Base-by-base conservation (phyloP, 345 rosid species). In the Eutrema yunnanense region DNA sequence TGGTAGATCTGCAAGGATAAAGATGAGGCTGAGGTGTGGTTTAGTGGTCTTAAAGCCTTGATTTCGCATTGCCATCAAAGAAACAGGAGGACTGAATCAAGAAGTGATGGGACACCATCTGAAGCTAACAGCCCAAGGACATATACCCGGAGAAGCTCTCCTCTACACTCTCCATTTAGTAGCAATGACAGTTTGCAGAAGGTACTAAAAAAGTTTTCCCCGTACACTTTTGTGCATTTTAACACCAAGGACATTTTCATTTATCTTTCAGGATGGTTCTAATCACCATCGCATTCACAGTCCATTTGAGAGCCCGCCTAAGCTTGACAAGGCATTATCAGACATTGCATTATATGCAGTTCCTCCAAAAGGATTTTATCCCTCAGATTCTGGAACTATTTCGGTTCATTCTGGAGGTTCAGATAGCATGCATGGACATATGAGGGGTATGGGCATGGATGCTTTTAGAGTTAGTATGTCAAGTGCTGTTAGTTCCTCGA, bases 251-350 rank as follows among this genome's bases (percentile, higher is more conserved):
- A 65, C 6, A 36, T 42, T 68, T 40, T 12, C 53, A 12, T 41
- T 38, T 71, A 58, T 43, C 55, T 58, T 47, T 80, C 87, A 94
- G 98, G 98, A 89, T 79, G 80, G 80, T 73, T 83, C 86, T 47
- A 90, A 84, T 71, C 86, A 86, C 67, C 87, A 79, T 79, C 92
- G 88, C 53, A 79, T 92, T 73, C 92, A 84, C 73, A 92, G 94
- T 88, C 97, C 99, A 26, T 87, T 81, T 80, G 98, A 85, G 83
- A 95, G 98, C 73, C 99, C 99, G 49, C 96, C 97, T n/a, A 92
- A 86, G 84, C 69, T 90, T 7, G 96, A 88, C 69, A 90, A 95
- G 80, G 86, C 92, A 65, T 91, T 88, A 83, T 87, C 97, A 6
- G 96, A 95, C 82, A 90, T 83, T 67, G 57, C 91, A 67, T 56